phyloP scores from a whole-genome alignment of 106 monocot genomes.

The Dioscorea dumetorum region DNA sequence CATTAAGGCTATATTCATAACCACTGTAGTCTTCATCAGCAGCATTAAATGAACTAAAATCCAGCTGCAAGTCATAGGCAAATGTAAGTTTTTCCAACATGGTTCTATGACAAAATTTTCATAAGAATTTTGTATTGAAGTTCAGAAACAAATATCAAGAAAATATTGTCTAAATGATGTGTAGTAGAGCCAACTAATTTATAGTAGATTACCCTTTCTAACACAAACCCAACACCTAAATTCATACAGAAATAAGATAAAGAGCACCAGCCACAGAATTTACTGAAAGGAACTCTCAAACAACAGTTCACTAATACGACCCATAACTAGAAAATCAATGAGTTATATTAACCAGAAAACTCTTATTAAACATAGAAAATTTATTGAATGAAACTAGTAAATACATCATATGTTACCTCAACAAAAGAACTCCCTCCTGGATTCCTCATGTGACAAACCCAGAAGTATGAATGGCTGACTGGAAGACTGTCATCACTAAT shows the following conservation, averaged over 20 bases:
- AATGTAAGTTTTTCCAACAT: background rate
- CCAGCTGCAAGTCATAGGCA: constrained; percentile 53
- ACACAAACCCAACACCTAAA: background rate
- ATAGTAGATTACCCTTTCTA: too few relatives aligned
- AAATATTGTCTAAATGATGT: too few relatives aligned
- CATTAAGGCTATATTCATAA: constrained; percentile 89
- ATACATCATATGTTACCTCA: constrained; percentile 44
- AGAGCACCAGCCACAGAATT: too few relatives aligned
- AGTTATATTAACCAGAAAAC: background rate
- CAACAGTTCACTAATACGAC: background rate
- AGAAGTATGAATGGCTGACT: constrained; percentile 71
- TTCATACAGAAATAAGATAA: too few relatives aligned
- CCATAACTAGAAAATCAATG: background rate
- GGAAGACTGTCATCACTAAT: constrained; percentile 96
- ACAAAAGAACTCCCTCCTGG: constrained; percentile 95
- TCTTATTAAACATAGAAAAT: background rate
- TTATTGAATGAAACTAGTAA: background rate
- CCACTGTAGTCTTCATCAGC: constrained; percentile 84
- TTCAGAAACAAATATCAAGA: too few relatives aligned
- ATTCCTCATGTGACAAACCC: constrained; percentile 98
- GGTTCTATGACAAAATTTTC: background rate
- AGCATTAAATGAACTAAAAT: constrained; percentile 72
- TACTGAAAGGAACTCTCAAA: too few relatives aligned
- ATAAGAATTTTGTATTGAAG: background rate
- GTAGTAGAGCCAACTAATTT: too few relatives aligned